Conservation (phyloP, 2,329 filamentous ascomycete genomes). For the Zymoseptoria passerinii region DNA sequence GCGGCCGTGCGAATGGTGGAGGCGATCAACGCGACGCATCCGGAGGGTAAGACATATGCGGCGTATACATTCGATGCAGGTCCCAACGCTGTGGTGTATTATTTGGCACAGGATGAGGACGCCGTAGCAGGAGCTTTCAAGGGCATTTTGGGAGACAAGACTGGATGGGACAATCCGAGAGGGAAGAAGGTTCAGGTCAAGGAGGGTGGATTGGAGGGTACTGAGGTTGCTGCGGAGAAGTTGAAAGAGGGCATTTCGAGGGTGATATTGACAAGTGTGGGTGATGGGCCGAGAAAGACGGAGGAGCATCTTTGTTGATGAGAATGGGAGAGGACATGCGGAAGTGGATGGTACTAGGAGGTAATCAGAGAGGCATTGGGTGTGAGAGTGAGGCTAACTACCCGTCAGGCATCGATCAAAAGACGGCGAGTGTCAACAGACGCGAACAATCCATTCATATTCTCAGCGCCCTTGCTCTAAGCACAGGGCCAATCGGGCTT, state of each 20-base stretch:
- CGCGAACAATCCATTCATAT: too few species aligned
- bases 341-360: too few species aligned
- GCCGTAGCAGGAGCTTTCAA: constrained; percentile 72
- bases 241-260: constrained; percentile 75
- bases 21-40: constrained; percentile 62
- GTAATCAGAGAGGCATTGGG: too few species aligned
- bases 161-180: constrained; percentile 59
- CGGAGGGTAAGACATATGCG: constrained; percentile 67
- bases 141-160: constrained; percentile 52
- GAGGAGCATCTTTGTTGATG: constrained; percentile 45
- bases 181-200: constrained; percentile 46
- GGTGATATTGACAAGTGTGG: constrained; percentile 85
- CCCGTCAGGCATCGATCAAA: too few species aligned
- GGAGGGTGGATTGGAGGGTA: constrained; percentile 47
- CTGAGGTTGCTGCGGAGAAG: constrained; percentile 48
- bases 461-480: too few species aligned
- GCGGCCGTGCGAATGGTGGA: constrained; percentile 85
- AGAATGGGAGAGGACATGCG: too few species aligned
- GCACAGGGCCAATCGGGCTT: too few species aligned
- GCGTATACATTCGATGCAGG: constrained; percentile 98
- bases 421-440: too few species aligned
- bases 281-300: constrained; percentile 76
- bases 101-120: constrained; percentile 67
- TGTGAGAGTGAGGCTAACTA: too few species aligned
- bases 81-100: constrained; percentile 95